phyloP scores from a whole-genome alignment of 768 basidiomycete genomes.

The Coprinopsis cinerea region DNA sequence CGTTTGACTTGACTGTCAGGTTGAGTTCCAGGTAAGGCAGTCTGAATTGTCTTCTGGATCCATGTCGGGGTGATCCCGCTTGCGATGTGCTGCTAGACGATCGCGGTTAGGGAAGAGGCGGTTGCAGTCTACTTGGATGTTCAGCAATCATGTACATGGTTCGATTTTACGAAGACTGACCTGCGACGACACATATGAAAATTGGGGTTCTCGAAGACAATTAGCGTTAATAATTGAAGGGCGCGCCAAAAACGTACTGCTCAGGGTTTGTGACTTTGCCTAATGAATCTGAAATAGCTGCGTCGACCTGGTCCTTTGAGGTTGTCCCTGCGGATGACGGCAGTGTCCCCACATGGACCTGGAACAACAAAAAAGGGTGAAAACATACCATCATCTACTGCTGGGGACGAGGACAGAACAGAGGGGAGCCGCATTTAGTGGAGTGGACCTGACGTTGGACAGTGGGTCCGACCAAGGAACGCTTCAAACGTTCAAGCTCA shows the following conservation, averaged over 20 bases:
- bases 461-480: background rate
- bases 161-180: constrained; percentile 27
- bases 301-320: constrained; percentile 45
- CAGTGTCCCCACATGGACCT: constrained; percentile 4
- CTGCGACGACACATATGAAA: constrained; percentile 67
- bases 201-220: constrained; percentile 60
- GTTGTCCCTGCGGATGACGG: constrained; percentile 37
- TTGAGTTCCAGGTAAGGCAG: constrained; percentile 4
- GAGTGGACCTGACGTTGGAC: too few relatives aligned
- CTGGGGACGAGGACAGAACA: constrained; percentile 43
- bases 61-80: constrained; percentile 57
- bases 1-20: background rate
- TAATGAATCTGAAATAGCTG: constrained; percentile 28
- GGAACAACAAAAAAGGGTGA: background rate
- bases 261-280: constrained; percentile 60
- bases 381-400: constrained; percentile 47
- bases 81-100: constrained; percentile 63
- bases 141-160: too few relatives aligned
- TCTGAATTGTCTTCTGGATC: background rate
- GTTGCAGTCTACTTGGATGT: constrained; percentile 44
- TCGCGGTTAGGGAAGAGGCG: constrained; percentile 70
- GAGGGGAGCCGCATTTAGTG: constrained; percentile 37
- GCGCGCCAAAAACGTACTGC: constrained; percentile 48
- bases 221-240: background rate
- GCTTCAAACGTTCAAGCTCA: too few relatives aligned